These are phyloP conservation scores for Penicillium sp. DNA, from an alignment of 2,329 filamentous ascomycete species.

Conservation along the genomic window DNA sequence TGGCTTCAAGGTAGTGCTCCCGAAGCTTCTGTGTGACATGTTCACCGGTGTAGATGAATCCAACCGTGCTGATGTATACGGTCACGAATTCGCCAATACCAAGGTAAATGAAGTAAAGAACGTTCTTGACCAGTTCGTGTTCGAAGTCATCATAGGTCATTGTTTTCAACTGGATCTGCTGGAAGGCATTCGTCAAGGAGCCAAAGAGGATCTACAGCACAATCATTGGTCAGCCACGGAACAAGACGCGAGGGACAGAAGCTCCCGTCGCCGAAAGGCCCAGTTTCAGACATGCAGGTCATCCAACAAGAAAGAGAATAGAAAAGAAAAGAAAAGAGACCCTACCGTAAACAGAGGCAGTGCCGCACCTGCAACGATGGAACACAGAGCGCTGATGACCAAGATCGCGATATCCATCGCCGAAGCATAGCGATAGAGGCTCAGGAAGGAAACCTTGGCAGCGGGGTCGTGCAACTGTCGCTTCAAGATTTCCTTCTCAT, in stretches of 20 bases:
- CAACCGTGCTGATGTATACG: conserved; percentile 73
- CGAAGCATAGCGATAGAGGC: conserved; percentile 66
- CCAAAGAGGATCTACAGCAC: conserved; percentile 59
- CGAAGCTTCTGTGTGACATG: conserved; percentile 73
- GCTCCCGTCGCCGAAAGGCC: no score
- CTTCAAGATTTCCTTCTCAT: conserved; percentile 63
- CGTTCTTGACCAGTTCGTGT: conserved; percentile 54
- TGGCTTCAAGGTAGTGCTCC: conserved; percentile 75
- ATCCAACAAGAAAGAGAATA: no score
- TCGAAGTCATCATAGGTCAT: conserved; percentile 54
- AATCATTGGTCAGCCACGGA: neutral
- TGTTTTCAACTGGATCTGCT: conserved; percentile 52
- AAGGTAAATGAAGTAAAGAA: conserved; percentile 81
- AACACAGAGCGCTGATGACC: conserved; percentile 53
- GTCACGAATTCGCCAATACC: conserved; percentile 73
- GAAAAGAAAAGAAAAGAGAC: no score
- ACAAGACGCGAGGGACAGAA: no score
- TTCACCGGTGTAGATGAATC: conserved; percentile 83
- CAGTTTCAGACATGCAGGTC: no score
- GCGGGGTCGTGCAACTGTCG: conserved; percentile 61
- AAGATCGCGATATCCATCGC: conserved; percentile 60
- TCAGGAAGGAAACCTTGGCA: conserved; percentile 58
- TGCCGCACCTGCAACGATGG: conserved; percentile 67
- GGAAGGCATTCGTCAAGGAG: conserved; percentile 65
- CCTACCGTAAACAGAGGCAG: conserved; percentile 70